A percentile compares a stretch with the other conserved stretches of the same genome.
These are phyloP conservation scores for Spinacia oleracea DNA, from an alignment of 179 eudicot species.

Conservation along the genomic window DNA sequence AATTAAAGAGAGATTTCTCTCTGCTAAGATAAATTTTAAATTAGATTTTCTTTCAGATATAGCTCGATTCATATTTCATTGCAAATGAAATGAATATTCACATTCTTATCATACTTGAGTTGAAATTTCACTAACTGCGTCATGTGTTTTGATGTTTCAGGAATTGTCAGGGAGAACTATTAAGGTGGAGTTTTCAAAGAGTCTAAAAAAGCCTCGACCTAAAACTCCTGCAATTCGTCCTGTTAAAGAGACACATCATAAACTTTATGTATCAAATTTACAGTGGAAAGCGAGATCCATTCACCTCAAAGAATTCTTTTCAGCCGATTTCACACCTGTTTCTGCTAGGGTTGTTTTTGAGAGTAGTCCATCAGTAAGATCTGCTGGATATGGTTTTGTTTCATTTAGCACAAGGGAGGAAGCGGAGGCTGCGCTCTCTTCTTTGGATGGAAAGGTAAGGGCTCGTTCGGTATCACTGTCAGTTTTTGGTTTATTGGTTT, in stretches of 20 bases:
- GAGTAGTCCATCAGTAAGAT: conserved; percentile 56
- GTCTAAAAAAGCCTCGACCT: conserved; percentile 61
- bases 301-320: conserved; percentile 72
- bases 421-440: conserved; percentile 72
- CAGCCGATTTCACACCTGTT: conserved; percentile 56
- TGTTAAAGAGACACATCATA: conserved; percentile 58
- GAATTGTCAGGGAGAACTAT: conserved; percentile 71
- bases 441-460: conserved; percentile 83
- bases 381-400: conserved; percentile 95
- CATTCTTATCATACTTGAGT: neutral
- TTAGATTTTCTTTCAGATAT: neutral
- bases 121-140: neutral
- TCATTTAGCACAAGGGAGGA: conserved; percentile 78
- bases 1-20: neutral
- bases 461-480: too few species aligned
- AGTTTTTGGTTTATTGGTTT: too few species aligned
- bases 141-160: conserved; percentile 37
- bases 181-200: conserved; percentile 69
- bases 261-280: conserved; percentile 81
- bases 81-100: neutral
- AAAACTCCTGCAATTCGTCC: conserved; percentile 38
- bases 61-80: neutral
- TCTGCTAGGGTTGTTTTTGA: conserved; percentile 77
- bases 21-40: neutral
- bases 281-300: conserved; percentile 87